These are phyloP conservation scores for Candolleomyces aberdarensis DNA, from an alignment of 768 basidiomycete species.

Conservation along the genomic window DNA sequence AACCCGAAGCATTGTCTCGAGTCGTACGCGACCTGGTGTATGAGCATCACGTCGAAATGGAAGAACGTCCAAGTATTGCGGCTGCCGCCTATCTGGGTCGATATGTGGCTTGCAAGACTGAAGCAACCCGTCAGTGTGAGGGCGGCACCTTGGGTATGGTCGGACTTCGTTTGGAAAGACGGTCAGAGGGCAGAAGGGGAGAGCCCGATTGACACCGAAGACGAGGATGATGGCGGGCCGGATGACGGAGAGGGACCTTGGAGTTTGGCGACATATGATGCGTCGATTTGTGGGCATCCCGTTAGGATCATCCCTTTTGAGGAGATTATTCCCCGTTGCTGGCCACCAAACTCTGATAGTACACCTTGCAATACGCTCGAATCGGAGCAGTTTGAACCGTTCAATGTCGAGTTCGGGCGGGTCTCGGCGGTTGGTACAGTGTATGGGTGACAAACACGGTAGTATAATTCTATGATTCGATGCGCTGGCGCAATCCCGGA, in stretches of 20 bases:
- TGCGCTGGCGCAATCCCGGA: too few relatives aligned
- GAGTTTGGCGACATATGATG: background rate
- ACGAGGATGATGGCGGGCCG: background rate
- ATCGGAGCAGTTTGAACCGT: background rate
- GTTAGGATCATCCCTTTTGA: background rate
- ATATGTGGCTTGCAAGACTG: background rate
- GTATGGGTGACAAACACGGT: too few relatives aligned
- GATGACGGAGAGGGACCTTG: background rate
- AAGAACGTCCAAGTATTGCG: background rate
- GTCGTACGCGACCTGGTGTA: background rate
- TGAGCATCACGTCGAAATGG: background rate
- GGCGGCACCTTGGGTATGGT: too few relatives aligned
- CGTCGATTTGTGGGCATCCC: too few relatives aligned
- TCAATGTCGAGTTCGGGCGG: background rate
- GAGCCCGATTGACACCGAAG: background rate
- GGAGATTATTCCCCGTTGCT: background rate
- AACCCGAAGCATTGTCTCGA: background rate
- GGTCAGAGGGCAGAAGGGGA: background rate
- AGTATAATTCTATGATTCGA: too few relatives aligned
- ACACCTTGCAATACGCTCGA: background rate
- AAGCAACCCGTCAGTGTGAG: background rate
- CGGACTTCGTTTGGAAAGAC: too few relatives aligned
- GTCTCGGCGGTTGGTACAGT: too few relatives aligned
- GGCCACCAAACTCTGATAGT: background rate
- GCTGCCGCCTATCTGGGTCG: background rate